A percentile compares a stretch with the other conserved stretches of the same genome.
phyloP scores from a whole-genome alignment of 75 land plant genomes.

The Ceratopteris richardii region DNA sequence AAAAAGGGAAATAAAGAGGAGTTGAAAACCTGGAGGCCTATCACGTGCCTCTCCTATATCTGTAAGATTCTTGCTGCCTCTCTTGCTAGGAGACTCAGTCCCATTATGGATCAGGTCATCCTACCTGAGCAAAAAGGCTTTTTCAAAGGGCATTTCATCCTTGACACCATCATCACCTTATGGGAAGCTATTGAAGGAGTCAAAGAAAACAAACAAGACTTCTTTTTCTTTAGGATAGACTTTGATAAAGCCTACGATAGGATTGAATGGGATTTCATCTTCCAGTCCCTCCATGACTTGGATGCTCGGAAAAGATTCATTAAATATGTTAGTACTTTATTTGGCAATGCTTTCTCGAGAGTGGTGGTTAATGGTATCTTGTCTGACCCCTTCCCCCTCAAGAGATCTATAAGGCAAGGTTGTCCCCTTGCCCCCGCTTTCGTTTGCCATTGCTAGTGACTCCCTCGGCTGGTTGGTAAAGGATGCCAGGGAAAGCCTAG shows the following conservation, averaged over 20 bases:
- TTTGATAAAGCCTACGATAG: not conserved
- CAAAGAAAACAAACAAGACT: not conserved
- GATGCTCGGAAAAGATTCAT: not conserved
- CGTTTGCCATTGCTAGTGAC: not conserved
- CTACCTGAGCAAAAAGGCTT: not conserved
- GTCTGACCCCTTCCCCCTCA: not conserved
- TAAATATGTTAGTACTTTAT: not conserved
- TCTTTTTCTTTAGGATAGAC: not conserved
- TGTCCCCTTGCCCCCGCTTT: not conserved
- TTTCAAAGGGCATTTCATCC: not conserved
- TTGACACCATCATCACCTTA: not conserved
- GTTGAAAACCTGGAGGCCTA: not conserved
- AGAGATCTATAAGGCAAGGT: not conserved
- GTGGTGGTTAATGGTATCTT: not conserved
- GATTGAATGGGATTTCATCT: not conserved
- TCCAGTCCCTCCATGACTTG: not conserved
- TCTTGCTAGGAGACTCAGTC: not conserved
- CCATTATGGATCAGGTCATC: not conserved
- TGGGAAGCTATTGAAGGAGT: not conserved
- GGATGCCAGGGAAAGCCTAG: not conserved
- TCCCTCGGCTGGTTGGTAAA: not conserved
- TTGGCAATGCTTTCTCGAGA: not conserved
- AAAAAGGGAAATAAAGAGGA: not conserved
- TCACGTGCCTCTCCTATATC: not conserved
- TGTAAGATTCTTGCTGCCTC: not conserved